A percentile compares a stretch with the other conserved stretches of the same genome.
Conservation (phyloP, 768 basidiomycete species). For the Kwoniella dejecticola region DNA sequence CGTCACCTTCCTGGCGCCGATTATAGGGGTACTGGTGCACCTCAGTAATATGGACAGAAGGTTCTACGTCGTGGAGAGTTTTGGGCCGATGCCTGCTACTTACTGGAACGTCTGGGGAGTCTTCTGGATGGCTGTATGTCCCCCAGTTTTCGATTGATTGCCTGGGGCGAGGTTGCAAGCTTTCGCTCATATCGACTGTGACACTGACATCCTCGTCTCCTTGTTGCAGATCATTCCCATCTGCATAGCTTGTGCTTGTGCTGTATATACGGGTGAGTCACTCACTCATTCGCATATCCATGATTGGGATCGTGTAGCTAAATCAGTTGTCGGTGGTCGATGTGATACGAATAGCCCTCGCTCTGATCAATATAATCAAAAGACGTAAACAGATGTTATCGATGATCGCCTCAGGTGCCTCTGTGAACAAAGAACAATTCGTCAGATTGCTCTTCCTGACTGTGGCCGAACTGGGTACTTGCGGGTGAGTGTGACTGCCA, state of each 20-base stretch:
- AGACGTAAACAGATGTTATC: slow-evolving; percentile 47
- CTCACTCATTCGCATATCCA: background rate
- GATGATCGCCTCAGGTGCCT: slow-evolving; percentile 43
- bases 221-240: slow-evolving; percentile 41
- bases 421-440: slow-evolving; percentile 49
- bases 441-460: slow-evolving; percentile 43
- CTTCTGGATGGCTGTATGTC: slow-evolving; percentile 49
- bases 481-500: slow-evolving; percentile 29
- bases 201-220: background rate
- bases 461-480: slow-evolving; percentile 46
- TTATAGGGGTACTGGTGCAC: slow-evolving; percentile 47
- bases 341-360: slow-evolving; percentile 49
- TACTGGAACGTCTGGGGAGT: slow-evolving; percentile 54
- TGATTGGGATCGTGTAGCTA: too few species aligned
- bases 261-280: slow-evolving; percentile 45
- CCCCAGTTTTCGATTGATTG: too few species aligned
- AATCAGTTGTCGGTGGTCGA: too few species aligned
- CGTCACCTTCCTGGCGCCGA: slow-evolving; percentile 34
- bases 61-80: slow-evolving; percentile 47
- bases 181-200: background rate
- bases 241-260: slow-evolving; percentile 29
- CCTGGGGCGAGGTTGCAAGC: too few species aligned
- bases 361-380: slow-evolving; percentile 48
- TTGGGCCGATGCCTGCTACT: slow-evolving; percentile 44
- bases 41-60: slow-evolving; percentile 44